Evolutionary conservation across 805 yeast genomes (phyloP), one percentile per base, ranked within the genome.

Genomic region (Scheffersomyces spartinae): DNA sequence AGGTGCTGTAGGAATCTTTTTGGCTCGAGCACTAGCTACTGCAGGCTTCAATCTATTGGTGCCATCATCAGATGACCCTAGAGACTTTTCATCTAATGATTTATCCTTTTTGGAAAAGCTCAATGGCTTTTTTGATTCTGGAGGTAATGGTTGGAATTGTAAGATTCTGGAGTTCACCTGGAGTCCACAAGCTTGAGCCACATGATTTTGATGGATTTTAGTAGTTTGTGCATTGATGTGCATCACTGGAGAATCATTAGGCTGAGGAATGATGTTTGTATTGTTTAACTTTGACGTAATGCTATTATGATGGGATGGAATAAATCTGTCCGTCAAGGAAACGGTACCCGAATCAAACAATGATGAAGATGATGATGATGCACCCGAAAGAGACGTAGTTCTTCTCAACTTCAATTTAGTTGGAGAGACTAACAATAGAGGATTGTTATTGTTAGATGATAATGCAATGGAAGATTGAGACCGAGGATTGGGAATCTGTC

Each of bases 101-200:
- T n/a, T n/a, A n/a, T n/a, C n/a, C n/a, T n/a, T n/a, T n/a, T n/a
- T n/a, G n/a, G n/a, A n/a, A n/a, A n/a, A n/a, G n/a, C n/a, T n/a
- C n/a, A n/a, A n/a, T 11, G 55, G 54, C 25, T 49, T 48, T 38
- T 53, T 54, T 11, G 64, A 38, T 33, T 71, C 78, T 3, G 96
- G 96, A 7, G 95, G 84, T 12, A 66, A 54, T n/a, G 91, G 93
- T 47, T 82, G 78, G 51, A 80, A 88, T 40, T 83, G 85, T 31
- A 88, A 56, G 19, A 91, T 82, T 35, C 95, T 63, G 34, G 82
- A 78, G 33, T 83, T 78, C 42, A 81, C 69, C 30, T 80, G 77
- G 25, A 85, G 61, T 0, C 98, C 97, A 49, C 96, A 88, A 0
- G 96, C 97, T 44, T 80, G 80, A 0, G 96, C 97, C 2, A 88